Evolutionary conservation across 2,329 filamentous ascomycete species (phyloP).

Genomic region (Iodosphaeria phyllophila): DNA sequence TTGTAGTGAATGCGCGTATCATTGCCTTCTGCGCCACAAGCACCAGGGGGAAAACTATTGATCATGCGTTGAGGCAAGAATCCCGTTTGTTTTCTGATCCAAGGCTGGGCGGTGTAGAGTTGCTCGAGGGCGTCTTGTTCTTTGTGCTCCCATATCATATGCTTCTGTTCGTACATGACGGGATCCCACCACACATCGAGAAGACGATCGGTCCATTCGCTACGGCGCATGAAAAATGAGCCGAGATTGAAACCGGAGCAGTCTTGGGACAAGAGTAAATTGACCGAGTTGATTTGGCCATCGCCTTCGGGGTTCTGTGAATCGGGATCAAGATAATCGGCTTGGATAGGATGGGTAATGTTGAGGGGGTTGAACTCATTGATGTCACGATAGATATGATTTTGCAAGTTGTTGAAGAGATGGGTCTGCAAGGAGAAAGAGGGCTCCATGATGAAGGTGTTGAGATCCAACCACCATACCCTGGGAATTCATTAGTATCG

Average conservation of each 20-base stretch:
- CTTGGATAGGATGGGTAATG: slow-evolving; percentile 65
- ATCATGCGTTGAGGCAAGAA: slow-evolving; percentile 85
- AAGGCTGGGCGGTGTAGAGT: slow-evolving; percentile 78
- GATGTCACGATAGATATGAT: slow-evolving; percentile 80
- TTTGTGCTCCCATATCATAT: slow-evolving; percentile 98
- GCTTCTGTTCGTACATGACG: slow-evolving; percentile 90
- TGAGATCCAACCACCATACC: slow-evolving; percentile 98
- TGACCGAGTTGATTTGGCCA: slow-evolving; percentile 58
- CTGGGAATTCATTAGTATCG: slow-evolving; percentile 22
- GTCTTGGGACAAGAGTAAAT: slow-evolving; percentile 80
- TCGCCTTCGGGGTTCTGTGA: slow-evolving; percentile 61
- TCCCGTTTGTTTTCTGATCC: slow-evolving; percentile 73
- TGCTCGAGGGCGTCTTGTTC: slow-evolving; percentile 92
- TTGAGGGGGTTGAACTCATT: slow-evolving; percentile 92
- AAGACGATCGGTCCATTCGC: slow-evolving; percentile 75
- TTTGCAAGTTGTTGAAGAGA: slow-evolving; percentile 64
- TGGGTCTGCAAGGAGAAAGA: slow-evolving; percentile 77
- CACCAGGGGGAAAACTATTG: slow-evolving; percentile 84
- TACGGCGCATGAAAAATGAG: slow-evolving; percentile 79
- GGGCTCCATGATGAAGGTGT: slow-evolving; percentile 96
- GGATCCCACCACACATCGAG: slow-evolving; percentile 98
- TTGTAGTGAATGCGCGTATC: slow-evolving; percentile 73
- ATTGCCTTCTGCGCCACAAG: slow-evolving; percentile 62
- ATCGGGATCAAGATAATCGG: slow-evolving; percentile 56
- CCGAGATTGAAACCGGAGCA: slow-evolving; percentile 93